Evolutionary conservation across 2,329 filamentous ascomycete species (phyloP), one percentile per base, ranked within the genome.

Genomic region (Colletotrichum higginsianum): DNA sequence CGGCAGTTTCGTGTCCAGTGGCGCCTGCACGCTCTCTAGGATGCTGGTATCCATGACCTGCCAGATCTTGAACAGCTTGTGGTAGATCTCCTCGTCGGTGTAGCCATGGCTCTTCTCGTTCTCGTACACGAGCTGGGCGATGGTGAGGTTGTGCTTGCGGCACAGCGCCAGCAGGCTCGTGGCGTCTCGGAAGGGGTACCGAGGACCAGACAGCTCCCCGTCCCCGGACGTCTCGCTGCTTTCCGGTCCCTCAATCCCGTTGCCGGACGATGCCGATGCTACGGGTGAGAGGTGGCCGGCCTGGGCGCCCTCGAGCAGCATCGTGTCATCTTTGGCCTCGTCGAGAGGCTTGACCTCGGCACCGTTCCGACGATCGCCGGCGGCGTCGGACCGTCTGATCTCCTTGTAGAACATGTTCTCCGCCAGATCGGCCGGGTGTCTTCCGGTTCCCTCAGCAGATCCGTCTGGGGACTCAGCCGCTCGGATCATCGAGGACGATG

Each of bases 341-440:
- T 80, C 81, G 6, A 80, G 72, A 1, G 79, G 75, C 69, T 83
- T 85, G 18, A 86, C 78, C 75, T 85, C 84, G 1, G 81, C 77
- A 2, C 85, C 85, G 0, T 81, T 84, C 66, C 80, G 79, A 13
- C 85, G 84, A 67, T 85, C 83, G 46, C 84, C 84, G 0, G 82
- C 84, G 2, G 85, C 85, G 73, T 87, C 84, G 3, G 81, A 79
- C 47, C 85, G 80, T 55, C 83, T 76, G 62, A 86, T 87, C 71
- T 86, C 84, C 73, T 87, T 87, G 79, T 87, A 87, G 73, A 83
- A 87, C 79, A 87, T 77, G 73, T 87, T 87, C 74, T 87, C 85
- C 0, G 84, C 84, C 75, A 87, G 73, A 74, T 87, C 85, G n/a
- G 82, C 81, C 3, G 85, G 85, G 64, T 86, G 84, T 16, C 58